A percentile compares a stretch with the other conserved stretches of the same genome.
Evolutionary conservation across 306 rosid species (phyloP).

Genomic region (Erythrophleum fordii): DNA sequence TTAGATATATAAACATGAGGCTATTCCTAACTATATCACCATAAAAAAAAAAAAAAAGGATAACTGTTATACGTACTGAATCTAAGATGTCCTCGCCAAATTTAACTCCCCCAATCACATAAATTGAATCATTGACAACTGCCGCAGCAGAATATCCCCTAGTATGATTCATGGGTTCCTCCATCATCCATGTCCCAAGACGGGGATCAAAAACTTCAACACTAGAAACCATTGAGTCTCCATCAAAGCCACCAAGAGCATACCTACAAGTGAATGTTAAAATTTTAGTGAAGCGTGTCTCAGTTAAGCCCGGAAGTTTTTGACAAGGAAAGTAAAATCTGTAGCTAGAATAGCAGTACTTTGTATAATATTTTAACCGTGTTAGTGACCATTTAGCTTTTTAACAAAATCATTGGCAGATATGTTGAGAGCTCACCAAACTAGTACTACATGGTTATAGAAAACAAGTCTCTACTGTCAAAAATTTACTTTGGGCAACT

Average conservation of each 20-base stretch:
- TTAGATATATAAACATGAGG: slow-evolving; percentile 3
- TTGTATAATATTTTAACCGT: slow-evolving; percentile 11
- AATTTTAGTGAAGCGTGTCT: not conserved
- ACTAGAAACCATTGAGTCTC: slow-evolving; percentile 49
- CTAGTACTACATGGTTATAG: not conserved
- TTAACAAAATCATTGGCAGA: slow-evolving; percentile 17
- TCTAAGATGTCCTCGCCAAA: slow-evolving; percentile 45
- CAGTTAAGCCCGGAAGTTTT: not conserved
- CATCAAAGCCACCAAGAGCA: slow-evolving; percentile 77
- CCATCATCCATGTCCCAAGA: slow-evolving; percentile 53
- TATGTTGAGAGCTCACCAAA: slow-evolving; percentile 30
- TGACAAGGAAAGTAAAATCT: not conserved
- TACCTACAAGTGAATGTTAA: slow-evolving; percentile 47
- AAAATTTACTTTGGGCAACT: not conserved
- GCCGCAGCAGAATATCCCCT: slow-evolving; percentile 67
- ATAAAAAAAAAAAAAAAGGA: not conserved
- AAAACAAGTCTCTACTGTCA: not conserved
- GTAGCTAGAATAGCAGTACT: not conserved
- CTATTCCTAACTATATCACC: not conserved
- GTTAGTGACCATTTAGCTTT: not conserved
- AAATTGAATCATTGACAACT: slow-evolving; percentile 63
- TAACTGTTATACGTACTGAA: slow-evolving; percentile 46
- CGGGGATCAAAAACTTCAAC: slow-evolving; percentile 65
- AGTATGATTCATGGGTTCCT: slow-evolving; percentile 51
- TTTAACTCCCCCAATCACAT: slow-evolving; percentile 68